Base-by-base conservation (phyloP, 257 asterid genomes). In the Nemophila menziesii region DNA sequence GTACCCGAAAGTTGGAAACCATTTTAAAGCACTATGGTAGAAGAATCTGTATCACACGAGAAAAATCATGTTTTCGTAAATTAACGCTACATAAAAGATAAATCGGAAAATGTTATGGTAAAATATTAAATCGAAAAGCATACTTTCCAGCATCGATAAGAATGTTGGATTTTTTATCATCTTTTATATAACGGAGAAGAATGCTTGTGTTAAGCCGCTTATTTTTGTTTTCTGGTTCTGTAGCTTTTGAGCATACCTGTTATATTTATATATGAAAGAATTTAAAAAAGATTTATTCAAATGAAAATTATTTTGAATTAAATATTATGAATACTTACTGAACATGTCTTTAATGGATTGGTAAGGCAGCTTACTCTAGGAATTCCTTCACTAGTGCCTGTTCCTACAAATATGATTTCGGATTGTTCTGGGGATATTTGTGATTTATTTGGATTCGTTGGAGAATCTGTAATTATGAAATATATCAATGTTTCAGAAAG, bases 351-450 rank as follows among this genome's bases (percentile, higher is more conserved):
- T 44, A 64, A 19, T 59, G 87, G 81, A 55, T 85, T 56, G 23
- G 99, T 85, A 51, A 90, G 99, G 75, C 99, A 90, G 80, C 99
- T 90, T 55, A 90, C 94, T 4, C 99, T 94, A 3, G 96, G 96
- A 61, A 90, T 81, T 57, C 99, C 99, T 67, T 90, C 94, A 63
- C 99, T 90, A 49, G 99, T 90, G 48, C 94, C 98, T 10, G 98
- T 85, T 50, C 96, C 98, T 8, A 79, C 18, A 53, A 90, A 90
- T 42, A 85, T 53, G 52, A 90, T 69, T 62, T 90, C 96, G 16
- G 99, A 70, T 61, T 78, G 74, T 33, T 55, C 66, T 18, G 52
- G 27, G 8, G 70, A 52, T 42, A 52, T 39, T 27, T 64, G 55
- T 37, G 60, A 51, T 47, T 45, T 69, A 40, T 33, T 55, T 12